These are phyloP conservation scores for Euphrasia arctica DNA, from an alignment of 305 asterid genomes.

Conservation along the genomic window DNA sequence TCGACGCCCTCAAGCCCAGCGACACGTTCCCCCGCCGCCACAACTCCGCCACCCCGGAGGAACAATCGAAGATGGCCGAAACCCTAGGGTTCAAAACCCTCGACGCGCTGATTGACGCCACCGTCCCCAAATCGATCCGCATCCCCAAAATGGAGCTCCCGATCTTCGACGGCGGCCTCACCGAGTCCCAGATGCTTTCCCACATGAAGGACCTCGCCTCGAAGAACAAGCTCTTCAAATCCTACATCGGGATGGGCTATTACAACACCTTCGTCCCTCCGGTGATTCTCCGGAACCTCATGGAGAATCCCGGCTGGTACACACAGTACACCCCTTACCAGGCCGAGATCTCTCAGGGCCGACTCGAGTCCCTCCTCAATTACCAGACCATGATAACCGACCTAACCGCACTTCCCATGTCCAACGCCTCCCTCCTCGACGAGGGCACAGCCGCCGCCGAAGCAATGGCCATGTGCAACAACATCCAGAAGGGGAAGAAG, in stretches of 20 bases:
- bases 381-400: slow-evolving; percentile 88
- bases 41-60: slow-evolving; percentile 93
- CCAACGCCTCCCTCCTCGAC: slow-evolving; percentile 93
- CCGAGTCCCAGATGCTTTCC: slow-evolving; percentile 82
- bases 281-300: slow-evolving; percentile 76
- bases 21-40: slow-evolving; percentile 93
- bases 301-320: slow-evolving; percentile 99
- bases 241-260: slow-evolving; percentile 94
- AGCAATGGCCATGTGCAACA: slow-evolving; percentile 99
- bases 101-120: slow-evolving; percentile 74
- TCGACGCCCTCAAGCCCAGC: slow-evolving; percentile 72
- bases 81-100: slow-evolving; percentile 53
- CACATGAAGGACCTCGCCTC: slow-evolving; percentile 83
- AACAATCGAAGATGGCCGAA: slow-evolving; percentile 79
- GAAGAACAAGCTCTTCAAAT: slow-evolving; percentile 71
- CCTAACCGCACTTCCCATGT: slow-evolving; percentile 91
- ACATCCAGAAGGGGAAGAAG: slow-evolving; percentile 76
- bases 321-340: slow-evolving; percentile 98
- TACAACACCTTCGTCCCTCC: slow-evolving; percentile 85
- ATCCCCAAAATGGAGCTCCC: slow-evolving; percentile 57
- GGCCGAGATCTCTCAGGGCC: slow-evolving; percentile 95
- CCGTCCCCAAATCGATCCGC: slow-evolving; percentile 91
- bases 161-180: slow-evolving; percentile 68
- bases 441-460: slow-evolving; percentile 99
- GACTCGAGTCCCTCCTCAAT: slow-evolving; percentile 84